Evolutionary conservation across 2,329 filamentous ascomycete species (phyloP).

Genomic region (Fusarium armeniacum): DNA sequence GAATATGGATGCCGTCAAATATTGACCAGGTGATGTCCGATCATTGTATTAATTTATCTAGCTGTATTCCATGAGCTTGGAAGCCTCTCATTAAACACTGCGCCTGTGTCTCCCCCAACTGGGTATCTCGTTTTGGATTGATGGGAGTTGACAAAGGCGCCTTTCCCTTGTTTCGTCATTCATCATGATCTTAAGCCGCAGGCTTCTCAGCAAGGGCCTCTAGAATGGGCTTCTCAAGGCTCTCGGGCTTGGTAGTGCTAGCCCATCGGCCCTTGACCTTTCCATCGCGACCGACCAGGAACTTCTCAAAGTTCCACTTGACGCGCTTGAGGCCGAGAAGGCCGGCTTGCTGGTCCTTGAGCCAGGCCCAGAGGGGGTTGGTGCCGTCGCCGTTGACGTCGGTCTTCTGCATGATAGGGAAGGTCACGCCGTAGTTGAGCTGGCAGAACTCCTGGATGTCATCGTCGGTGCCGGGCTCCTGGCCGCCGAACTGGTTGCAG

Average conservation of each 20-base stretch:
- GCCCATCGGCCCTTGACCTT: conserved; percentile 89
- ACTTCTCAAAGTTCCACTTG: conserved; percentile 99
- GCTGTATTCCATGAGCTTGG: conserved; percentile 9
- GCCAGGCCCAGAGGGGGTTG: conserved; percentile 83
- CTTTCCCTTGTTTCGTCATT: neutral
- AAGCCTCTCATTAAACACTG: conserved; percentile 24
- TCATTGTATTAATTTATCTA: conserved; percentile 30
- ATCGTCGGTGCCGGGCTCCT: conserved; percentile 88
- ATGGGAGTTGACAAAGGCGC: conserved; percentile 4
- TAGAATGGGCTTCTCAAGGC: conserved; percentile 80
- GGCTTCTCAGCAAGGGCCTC: conserved; percentile 70
- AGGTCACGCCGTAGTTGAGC: conserved; percentile 90
- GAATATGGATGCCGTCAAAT: neutral
- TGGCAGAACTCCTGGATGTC: conserved; percentile 89
- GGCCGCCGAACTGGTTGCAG: conserved; percentile 95
- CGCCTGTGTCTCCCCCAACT: conserved; percentile 12
- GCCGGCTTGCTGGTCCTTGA: conserved; percentile 81
- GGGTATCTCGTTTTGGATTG: conserved; percentile 44
- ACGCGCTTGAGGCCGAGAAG: conserved; percentile 89
- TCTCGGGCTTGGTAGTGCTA: conserved; percentile 87
- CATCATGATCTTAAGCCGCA: conserved; percentile 23
- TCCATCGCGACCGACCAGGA: conserved; percentile 87
- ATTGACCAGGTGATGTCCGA: neutral
- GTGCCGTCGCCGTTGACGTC: conserved; percentile 92
- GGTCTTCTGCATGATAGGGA: conserved; percentile 91